Evolutionary conservation across 345 rosid genomes (phyloP).

Genomic region (Camelina sativa): DNA sequence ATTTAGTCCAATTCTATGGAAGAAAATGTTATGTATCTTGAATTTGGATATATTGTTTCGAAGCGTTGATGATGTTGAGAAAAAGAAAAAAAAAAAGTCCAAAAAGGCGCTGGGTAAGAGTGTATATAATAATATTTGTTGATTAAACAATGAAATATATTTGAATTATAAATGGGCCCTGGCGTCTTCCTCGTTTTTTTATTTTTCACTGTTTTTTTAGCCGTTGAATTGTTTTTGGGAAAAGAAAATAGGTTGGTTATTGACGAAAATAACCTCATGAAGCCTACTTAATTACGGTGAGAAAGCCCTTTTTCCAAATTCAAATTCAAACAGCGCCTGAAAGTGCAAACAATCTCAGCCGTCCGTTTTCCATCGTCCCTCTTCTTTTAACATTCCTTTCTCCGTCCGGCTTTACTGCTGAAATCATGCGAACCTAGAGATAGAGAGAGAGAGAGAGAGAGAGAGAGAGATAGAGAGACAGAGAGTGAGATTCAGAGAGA

Average conservation of each 20-base stretch:
- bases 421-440: conserved; percentile 39
- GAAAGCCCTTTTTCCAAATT: conserved; percentile 42
- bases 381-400: conserved; percentile 19
- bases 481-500: neutral
- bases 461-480: conserved; percentile 4
- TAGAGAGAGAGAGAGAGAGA: conserved; percentile 25
- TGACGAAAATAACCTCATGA: conserved; percentile 7
- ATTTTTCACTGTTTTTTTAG: neutral
- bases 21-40: too few relatives aligned
- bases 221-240: conserved; percentile 18
- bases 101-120: too few relatives aligned
- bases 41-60: too few relatives aligned
- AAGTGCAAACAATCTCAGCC: conserved; percentile 50
- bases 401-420: conserved; percentile 37
- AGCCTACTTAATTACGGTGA: conserved; percentile 9
- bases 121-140: too few relatives aligned
- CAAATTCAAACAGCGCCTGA: conserved; percentile 56
- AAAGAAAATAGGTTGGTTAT: neutral
- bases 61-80: too few relatives aligned
- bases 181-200: too few relatives aligned
- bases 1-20: too few relatives aligned
- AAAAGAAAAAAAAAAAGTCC: too few relatives aligned
- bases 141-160: too few relatives aligned
- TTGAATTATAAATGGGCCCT: too few relatives aligned
- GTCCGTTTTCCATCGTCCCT: conserved; percentile 40